Evolutionary conservation across 257 asterid species (phyloP).

Genomic region (Vinca minor): DNA sequence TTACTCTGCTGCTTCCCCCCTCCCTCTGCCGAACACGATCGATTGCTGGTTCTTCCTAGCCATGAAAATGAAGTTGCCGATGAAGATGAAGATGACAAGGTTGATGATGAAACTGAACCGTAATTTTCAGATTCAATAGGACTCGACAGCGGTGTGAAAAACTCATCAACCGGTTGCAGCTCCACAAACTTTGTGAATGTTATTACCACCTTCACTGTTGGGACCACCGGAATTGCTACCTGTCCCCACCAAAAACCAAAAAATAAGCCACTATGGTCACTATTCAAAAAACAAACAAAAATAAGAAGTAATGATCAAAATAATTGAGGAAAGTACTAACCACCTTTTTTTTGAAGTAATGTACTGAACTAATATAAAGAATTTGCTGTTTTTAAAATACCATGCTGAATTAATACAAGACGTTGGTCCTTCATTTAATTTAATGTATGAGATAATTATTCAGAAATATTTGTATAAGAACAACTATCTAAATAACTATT

Average conservation of each 20-base stretch:
- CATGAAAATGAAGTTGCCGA: constrained; percentile 15
- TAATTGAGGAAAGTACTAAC: too few species aligned
- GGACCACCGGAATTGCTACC: constrained; percentile 96
- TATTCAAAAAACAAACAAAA: background rate
- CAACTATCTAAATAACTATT: too few species aligned
- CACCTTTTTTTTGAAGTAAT: too few species aligned
- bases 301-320: too few species aligned
- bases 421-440: too few species aligned
- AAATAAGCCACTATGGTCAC: background rate
- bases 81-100: constrained; percentile 4
- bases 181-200: constrained; percentile 85
- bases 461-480: too few species aligned
- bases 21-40: constrained; percentile 27
- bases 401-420: too few species aligned
- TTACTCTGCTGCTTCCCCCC: constrained; percentile 17
- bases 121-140: constrained; percentile 44
- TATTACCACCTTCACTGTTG: constrained; percentile 85
- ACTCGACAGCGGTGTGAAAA: constrained; percentile 79
- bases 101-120: constrained; percentile 34
- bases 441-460: too few species aligned
- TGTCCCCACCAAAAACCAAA: constrained; percentile 23
- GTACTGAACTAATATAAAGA: too few species aligned
- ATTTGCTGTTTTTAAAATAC: too few species aligned
- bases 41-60: constrained; percentile 20
- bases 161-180: constrained; percentile 59